Evolutionary conservation across 495 filamentous ascomycete genomes (phyloP).

Genomic region (Chaetomium cochliodes): DNA sequence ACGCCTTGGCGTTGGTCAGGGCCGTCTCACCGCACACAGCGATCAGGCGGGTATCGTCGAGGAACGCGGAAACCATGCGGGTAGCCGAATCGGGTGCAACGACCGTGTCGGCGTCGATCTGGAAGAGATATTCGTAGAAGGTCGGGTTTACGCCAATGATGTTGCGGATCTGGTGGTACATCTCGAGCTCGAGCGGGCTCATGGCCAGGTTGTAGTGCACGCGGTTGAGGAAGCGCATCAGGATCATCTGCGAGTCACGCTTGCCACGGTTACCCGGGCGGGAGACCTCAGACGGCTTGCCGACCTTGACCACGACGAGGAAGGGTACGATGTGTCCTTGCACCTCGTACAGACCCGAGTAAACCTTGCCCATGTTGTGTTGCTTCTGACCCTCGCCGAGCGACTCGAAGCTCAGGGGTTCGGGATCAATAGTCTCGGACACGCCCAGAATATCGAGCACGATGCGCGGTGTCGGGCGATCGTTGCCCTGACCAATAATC

Average conservation of each 20-base stretch:
- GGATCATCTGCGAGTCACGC: slow-evolving; percentile 96
- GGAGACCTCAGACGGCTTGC: slow-evolving; percentile 94
- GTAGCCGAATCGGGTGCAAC: slow-evolving; percentile 89
- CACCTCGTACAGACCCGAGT: slow-evolving; percentile 96
- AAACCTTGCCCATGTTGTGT: slow-evolving; percentile 99
- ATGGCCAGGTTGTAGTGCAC: slow-evolving; percentile 96
- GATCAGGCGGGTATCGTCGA: slow-evolving; percentile 87
- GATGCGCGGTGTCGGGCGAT: slow-evolving; percentile 90
- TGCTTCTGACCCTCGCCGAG: slow-evolving; percentile 94
- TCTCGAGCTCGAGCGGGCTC: slow-evolving; percentile 95
- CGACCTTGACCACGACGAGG: slow-evolving; percentile 94
- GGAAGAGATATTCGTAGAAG: slow-evolving; percentile 96
- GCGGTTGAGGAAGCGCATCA: slow-evolving; percentile 98
- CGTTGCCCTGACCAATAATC: slow-evolving; percentile 99
- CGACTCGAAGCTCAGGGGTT: slow-evolving; percentile 95
- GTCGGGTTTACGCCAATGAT: slow-evolving; percentile 98
- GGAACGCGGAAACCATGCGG: slow-evolving; percentile 86
- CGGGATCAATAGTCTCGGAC: slow-evolving; percentile 89
- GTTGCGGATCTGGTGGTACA: slow-evolving; percentile 98
- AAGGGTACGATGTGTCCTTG: slow-evolving; percentile 98
- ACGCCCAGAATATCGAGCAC: slow-evolving; percentile 97
- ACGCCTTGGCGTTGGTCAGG: slow-evolving; percentile 87
- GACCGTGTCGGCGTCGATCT: slow-evolving; percentile 96
- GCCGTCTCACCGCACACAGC: slow-evolving; percentile 94
- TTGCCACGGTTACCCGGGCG: slow-evolving; percentile 98